Evolutionary conservation across 805 yeast genomes (phyloP), one percentile per base, ranked within the genome.

Genomic region (Cyberlindnera euphorbiae): DNA sequence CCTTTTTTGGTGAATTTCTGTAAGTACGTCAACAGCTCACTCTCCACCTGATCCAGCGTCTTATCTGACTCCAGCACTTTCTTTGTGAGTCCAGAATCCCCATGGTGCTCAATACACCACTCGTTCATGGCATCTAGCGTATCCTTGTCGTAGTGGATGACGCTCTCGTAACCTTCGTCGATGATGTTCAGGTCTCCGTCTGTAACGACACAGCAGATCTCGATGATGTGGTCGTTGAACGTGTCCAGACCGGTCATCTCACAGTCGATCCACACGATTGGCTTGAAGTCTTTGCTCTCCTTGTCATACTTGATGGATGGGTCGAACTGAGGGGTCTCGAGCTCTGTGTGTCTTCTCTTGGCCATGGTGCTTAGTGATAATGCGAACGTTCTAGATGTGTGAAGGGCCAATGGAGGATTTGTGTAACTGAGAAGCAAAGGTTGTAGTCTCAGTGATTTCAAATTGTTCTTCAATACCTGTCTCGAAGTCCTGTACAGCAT

Each of bases 201-300:
- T 2, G 99, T 93, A 30, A 93, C 68, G 26, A 90, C 64, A 56
- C 96, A 88, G 56, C 96, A 86, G 18, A 93, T 79, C 60, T 93
- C 98, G 41, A 93, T 84, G 49, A 93, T 89, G 39, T 73, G 77
- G 56, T 93, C 97, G n/a, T 70, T 67, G 32, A 63, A 59, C n/a
- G 79, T 77, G 49, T 90, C 82, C 26, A 93, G 64, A 0, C 99
- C 99, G 0, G 99, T 93, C 98, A 93, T 93, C 58, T 93, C 98
- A 61, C 97, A 93, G 62, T 93, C 98, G 13, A 93, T 71, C 98
- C 98, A 93, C 4, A 93, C 94, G 14, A 90, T 67, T 6, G 73
- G 73, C 31, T 60, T 56, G 44, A 38, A 52, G 17, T 37, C 41
- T 25, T 47, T 33, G 17, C 36, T 22, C 19, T 40, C 25, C 17